Conservation (phyloP, 768 basidiomycete species). For the Hebeloma cylindrosporum region DNA sequence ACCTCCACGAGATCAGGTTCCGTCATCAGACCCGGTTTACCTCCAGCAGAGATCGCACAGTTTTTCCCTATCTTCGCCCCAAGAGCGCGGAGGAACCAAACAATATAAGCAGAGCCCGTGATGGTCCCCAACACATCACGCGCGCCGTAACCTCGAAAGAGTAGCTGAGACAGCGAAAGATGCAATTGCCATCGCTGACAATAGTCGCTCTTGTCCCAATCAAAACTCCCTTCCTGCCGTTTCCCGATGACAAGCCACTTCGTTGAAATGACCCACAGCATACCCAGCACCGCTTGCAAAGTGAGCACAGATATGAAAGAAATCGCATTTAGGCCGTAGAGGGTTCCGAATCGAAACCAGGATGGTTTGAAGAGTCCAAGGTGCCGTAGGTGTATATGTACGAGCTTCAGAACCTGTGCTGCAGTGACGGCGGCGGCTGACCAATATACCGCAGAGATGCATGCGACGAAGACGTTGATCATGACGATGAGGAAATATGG, state of each 20-base stretch:
- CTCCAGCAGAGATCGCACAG: constrained; percentile 40
- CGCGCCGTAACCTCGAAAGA: constrained; percentile 41
- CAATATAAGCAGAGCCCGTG: constrained; percentile 42
- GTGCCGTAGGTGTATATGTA: constrained; percentile 32
- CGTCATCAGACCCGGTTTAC: constrained; percentile 43
- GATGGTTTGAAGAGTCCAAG: constrained; percentile 33
- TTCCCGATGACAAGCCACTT: constrained; percentile 47
- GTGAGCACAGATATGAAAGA: constrained; percentile 39
- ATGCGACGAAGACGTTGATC: constrained; percentile 38
- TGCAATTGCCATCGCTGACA: constrained; percentile 53
- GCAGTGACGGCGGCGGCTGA: constrained; percentile 39
- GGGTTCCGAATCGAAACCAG: constrained; percentile 40
- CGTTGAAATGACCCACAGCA: constrained; percentile 42
- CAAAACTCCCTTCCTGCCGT: constrained; percentile 37
- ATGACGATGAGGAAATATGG: constrained; percentile 38
- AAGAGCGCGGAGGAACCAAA: constrained; percentile 44
- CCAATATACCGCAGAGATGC: constrained; percentile 41
- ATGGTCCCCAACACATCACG: constrained; percentile 42
- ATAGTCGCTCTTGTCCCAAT: constrained; percentile 49
- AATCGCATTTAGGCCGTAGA: constrained; percentile 41
- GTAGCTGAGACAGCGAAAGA: constrained; percentile 34
- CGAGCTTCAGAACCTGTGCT: constrained; percentile 36
- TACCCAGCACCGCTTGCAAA: constrained; percentile 36
- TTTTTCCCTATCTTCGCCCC: constrained; percentile 46
- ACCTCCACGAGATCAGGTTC: constrained; percentile 48